Conservation (phyloP, 306 rosid species). For the Glycine latifolia region DNA sequence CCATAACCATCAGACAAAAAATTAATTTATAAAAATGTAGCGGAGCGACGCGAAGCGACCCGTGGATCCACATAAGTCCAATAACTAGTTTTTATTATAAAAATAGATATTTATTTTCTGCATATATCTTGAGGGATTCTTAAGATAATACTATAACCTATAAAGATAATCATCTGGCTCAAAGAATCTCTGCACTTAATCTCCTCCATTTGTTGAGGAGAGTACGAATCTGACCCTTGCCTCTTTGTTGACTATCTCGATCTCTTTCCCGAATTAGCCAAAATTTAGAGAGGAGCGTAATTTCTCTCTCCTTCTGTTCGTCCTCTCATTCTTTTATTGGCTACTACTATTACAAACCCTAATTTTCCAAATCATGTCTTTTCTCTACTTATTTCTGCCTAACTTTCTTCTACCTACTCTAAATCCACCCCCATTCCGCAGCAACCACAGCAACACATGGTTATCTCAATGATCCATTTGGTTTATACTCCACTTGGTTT, state of each 20-base stretch:
- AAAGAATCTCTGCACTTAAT: not conserved
- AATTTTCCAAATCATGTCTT: constrained; percentile 20
- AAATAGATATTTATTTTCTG: no score
- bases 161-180: not conserved
- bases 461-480: constrained; percentile 1
- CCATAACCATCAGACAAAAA: no score
- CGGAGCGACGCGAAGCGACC: no score
- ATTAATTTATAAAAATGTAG: no score
- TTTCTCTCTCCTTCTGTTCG: not conserved
- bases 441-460: not conserved
- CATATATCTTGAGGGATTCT: no score
- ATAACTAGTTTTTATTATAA: no score
- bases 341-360: constrained; percentile 38
- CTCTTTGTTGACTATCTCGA: not conserved
- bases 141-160: no score
- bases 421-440: not conserved
- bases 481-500: not conserved
- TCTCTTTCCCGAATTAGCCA: not conserved
- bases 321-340: not conserved
- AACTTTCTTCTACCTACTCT: not conserved
- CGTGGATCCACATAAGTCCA: no score
- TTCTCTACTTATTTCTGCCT: not conserved
- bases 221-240: not conserved
- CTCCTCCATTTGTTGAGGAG: constrained; percentile 16
- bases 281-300: not conserved